Conservation (phyloP, 2,329 filamentous ascomycete species). For the Cytospora piceae region DNA sequence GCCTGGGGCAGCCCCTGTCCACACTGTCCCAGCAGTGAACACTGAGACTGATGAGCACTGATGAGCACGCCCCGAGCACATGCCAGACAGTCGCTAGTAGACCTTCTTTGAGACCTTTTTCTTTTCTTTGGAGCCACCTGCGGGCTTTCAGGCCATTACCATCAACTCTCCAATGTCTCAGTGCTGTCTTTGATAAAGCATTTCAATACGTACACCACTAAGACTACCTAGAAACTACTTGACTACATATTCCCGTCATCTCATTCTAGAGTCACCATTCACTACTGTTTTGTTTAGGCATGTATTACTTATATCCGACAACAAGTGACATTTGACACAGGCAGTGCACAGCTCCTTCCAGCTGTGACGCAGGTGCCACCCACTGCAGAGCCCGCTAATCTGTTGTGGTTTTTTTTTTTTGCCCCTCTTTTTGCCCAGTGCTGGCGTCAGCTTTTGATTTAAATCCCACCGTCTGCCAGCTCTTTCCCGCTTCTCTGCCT, state of each 20-base stretch:
- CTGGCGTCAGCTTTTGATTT: slow-evolving; percentile 1
- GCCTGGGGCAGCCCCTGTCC: too few species aligned
- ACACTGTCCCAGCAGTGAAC: background rate
- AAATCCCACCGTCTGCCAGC: slow-evolving; percentile 7
- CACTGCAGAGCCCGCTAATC: slow-evolving; percentile 5
- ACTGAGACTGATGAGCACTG: background rate
- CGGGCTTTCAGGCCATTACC: background rate
- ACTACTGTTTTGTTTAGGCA: background rate
- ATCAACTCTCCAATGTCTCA: background rate
- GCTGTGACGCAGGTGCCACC: slow-evolving; percentile 3
- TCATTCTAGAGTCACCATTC: background rate
- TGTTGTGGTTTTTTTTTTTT: background rate
- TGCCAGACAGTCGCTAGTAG: background rate
- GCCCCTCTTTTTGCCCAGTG: background rate
- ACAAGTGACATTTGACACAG: background rate
- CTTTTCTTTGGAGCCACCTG: background rate
- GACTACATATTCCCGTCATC: background rate
- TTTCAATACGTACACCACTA: background rate
- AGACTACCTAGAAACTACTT: background rate
- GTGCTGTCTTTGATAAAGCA: slow-evolving; percentile 2
- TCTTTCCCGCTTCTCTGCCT: background rate
- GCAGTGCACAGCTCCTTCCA: slow-evolving; percentile 3
- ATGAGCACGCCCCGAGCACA: background rate
- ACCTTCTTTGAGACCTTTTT: background rate
- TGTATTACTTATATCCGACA: background rate